These are phyloP conservation scores for Fusarium illudens DNA, from an alignment of 2,329 filamentous ascomycete genomes.

Conservation along the genomic window DNA sequence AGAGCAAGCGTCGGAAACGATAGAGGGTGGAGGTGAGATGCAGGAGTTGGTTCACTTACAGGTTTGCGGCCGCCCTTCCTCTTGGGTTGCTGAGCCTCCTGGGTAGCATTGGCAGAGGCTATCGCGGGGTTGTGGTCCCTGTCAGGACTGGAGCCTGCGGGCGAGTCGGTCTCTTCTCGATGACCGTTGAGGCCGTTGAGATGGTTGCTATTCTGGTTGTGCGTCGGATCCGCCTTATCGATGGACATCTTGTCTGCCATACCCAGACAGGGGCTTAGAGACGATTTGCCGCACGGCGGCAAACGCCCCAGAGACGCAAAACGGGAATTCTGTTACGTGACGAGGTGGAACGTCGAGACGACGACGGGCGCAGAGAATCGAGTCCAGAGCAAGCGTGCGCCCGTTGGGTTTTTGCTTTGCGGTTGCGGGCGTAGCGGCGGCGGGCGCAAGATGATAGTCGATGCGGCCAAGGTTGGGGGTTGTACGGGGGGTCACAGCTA, in stretches of 20 bases:
- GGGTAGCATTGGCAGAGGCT: constrained; percentile 47
- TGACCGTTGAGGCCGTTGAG: constrained; percentile 48
- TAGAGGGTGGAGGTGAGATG: constrained; percentile 4
- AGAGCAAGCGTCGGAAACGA: not conserved
- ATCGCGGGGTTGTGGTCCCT: constrained; percentile 55
- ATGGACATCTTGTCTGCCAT: constrained; percentile 76
- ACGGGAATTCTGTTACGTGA: constrained; percentile 48
- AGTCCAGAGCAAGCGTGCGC: constrained; percentile 45
- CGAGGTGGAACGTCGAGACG: constrained; percentile 43
- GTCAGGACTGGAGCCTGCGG: constrained; percentile 67
- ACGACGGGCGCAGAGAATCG: constrained; percentile 43
- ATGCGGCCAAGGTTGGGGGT: constrained; percentile 43
- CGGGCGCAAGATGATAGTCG: constrained; percentile 46
- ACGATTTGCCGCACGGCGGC: constrained; percentile 50
- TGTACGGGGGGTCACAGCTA: constrained; percentile 40
- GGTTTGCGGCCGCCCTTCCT: constrained; percentile 97
- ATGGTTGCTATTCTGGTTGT: constrained; percentile 46
- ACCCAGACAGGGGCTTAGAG: constrained; percentile 45
- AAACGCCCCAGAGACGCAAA: constrained; percentile 50
- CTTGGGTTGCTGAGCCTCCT: constrained; percentile 77
- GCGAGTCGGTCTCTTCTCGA: constrained; percentile 69
- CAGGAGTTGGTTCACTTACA: constrained; percentile 66
- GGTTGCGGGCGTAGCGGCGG: constrained; percentile 49
- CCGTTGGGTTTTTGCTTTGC: constrained; percentile 50
- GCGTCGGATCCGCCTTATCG: constrained; percentile 58